Base-by-base conservation (phyloP, 2,329 filamentous ascomycete species). In the Myriosclerotinia curreyana region DNA sequence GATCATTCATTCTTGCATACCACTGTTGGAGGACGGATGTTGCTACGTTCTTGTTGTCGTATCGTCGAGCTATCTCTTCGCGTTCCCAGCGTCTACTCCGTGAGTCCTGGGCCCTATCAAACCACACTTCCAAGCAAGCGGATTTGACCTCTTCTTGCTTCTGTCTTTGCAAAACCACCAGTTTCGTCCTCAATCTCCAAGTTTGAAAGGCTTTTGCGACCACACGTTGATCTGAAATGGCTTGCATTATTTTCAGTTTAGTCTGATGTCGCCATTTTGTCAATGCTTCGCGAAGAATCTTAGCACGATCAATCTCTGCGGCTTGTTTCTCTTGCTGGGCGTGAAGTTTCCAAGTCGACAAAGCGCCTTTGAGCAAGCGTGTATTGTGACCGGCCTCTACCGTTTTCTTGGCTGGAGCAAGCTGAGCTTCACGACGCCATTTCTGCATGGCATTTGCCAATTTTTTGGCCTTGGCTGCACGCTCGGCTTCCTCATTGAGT, bases 221-320 rank as follows among this genome's bases (percentile, higher is more conserved):
- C 49, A 86, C 68, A 4, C 85, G 80, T 67, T 83, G 80, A 67
- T 86, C 79, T 55, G 86, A 82, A 17, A 79, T 80, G 25, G 79
- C 76, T 56, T 75, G 76, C 2, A 88, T 74, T 20, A 80, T 79
- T 68, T 81, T 77, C 66, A 79, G 81, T 22, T 86, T 83, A 20
- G 87, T 77, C 20, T 77, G 76, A 69, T 88, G 83, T 67, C 87
- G 88, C 86, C 86, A 89, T 14, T 77, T 76, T 1, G 80, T 86
- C 77, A 83, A 86, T 4, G 82, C 78, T 71, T 84, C 85, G 58
- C 80, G 80, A 58, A 86, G 70, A 36, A 87, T 72, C 53, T 84
- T 81, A 68, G 77, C 73, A 14, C 76, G 79, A 70, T 87, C 79
- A 40, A 83, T 75, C 58, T 78, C 74, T 28, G 76, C 74, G 22